Base-by-base conservation (phyloP, 257 asterid genomes). In the Rhazya stricta region DNA sequence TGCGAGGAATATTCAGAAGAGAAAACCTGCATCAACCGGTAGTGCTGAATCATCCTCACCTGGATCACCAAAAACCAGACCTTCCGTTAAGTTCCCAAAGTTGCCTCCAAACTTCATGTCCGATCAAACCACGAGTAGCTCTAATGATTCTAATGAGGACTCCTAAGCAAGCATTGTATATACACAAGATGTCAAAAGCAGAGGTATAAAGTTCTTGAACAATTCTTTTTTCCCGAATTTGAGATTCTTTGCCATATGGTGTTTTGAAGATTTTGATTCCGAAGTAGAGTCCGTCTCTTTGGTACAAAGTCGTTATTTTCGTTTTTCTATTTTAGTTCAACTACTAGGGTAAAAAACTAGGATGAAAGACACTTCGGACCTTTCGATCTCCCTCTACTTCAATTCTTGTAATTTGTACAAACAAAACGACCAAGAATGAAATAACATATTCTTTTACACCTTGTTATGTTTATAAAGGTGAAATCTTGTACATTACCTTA, bases 91-190 rank as follows among this genome's bases (percentile, higher is more conserved):
- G 77, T 95, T 95, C 75, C 99, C 98, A 0, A 92, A 88, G 75
- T 75, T 95, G 75, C 94, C 96, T 1, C 84, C 89, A 0, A 89
- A 95, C 76, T 94, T 92, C 85, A 75, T 90, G 90, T 88, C 98
- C 10, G 85, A 85, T 8, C 50, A 76, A 58, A 78, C 85, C 0
- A 89, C 79, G 81, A 85, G 88, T 86, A 79, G 80, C 39, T 82
- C 89, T 1, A 80, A 83, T 70, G 97, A 81, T 65, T 86, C 90
- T 21, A 87, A 79, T 68, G 76, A 81, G 18, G 88, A 79, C 48
- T 76, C 90, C 19, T 86, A 74, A 78, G 67, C 48, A 43, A 73
- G 84, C 73, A 72, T 63, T 65, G 61, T 65, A 74, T 86, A 91
- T 85, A 87, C 70, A 84, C 58, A 78, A 60, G 70, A 39, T 46